Evolutionary conservation across 805 yeast species (phyloP), one percentile per base, ranked within the genome.

Genomic region (Myxozyma neotropica): DNA sequence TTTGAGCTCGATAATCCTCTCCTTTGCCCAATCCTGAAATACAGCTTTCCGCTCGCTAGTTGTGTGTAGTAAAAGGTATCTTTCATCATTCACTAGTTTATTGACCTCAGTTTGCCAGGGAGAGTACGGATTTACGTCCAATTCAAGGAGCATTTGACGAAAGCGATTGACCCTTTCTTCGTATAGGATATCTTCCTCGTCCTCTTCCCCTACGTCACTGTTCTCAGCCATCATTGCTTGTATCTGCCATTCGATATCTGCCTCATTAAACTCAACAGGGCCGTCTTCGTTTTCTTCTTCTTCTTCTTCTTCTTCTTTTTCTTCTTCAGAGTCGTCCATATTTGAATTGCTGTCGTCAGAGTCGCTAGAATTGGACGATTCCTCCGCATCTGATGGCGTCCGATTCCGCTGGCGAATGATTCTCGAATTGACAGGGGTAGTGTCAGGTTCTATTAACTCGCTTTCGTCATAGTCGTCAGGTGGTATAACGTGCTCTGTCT

Each of bases 61-160:
- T 26, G 73, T 67, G 6, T 72, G 71, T 19, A 81, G 58, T 1
- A 59, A 55, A 24, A 72, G 69, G 65, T 75, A 83, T 12, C 76
- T 63, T 3, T 78, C 76, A 59, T 83, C 83, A n/a, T 72, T 60
- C 0, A 75, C 71, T 0, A 83, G 63, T 51, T 73, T 74, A 12
- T 68, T 64, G 10, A 78, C 70, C 67, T 81, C 84, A 0, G 70
- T 60, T 4, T 77, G 78, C 86, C 86, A 84, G 0, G 79, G 65
- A 1, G 78, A 72, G 57, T 68, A 79, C 0, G 84, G 82, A 64
- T 82, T 76, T 10, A 80, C 59, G 0, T 69, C 27, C 23, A 66
- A 46, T 8, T 67, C 72, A 3, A 69, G 68, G 8, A 83, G 70
- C 39, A 83, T 64, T 6, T 68, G 59, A 4, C 68, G 55, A 62